phyloP scores from a whole-genome alignment of 805 yeast genomes.

The Kodamaea leandrae region DNA sequence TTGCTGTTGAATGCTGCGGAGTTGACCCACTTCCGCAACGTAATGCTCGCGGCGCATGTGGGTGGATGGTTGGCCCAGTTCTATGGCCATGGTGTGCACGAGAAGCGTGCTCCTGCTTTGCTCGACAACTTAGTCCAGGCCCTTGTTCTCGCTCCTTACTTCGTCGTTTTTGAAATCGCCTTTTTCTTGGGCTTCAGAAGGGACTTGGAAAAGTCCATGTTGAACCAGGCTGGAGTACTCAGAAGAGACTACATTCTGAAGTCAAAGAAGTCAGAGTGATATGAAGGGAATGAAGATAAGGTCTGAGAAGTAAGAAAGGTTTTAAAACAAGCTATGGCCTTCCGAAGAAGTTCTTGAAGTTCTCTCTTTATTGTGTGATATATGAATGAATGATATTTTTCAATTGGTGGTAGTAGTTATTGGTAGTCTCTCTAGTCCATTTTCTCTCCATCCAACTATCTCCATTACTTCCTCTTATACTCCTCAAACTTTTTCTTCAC shows the following conservation, averaged over 20 bases:
- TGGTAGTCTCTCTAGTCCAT: too few species aligned
- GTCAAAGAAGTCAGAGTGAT: constrained; percentile 1
- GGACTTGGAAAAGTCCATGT: constrained; percentile 50
- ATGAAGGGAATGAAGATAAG: too few species aligned
- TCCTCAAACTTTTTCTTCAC: constrained; percentile 40
- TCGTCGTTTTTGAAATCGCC: constrained; percentile 75
- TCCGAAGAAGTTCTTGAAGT: too few species aligned
- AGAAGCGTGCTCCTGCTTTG: constrained; percentile 81
- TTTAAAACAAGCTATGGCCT: too few species aligned
- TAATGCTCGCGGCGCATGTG: constrained; percentile 36
- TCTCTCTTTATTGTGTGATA: too few species aligned
- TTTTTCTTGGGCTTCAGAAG: constrained; percentile 63
- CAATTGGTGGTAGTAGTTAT: too few species aligned
- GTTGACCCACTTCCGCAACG: not conserved
- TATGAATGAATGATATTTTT: too few species aligned
- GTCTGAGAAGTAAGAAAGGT: too few species aligned
- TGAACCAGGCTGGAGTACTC: constrained; percentile 41
- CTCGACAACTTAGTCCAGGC: constrained; percentile 83
- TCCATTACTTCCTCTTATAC: not conserved
- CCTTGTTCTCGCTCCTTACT: constrained; percentile 85
- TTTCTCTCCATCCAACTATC: not conserved
- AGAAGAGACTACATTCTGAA: constrained; percentile 27
- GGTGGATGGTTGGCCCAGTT: constrained; percentile 80
- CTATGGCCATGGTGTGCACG: constrained; percentile 82
- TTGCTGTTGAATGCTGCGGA: constrained; percentile 3